Base-by-base conservation (phyloP, 1,284 basidiomycete species). In the Boletellus dicymbophilus region DNA sequence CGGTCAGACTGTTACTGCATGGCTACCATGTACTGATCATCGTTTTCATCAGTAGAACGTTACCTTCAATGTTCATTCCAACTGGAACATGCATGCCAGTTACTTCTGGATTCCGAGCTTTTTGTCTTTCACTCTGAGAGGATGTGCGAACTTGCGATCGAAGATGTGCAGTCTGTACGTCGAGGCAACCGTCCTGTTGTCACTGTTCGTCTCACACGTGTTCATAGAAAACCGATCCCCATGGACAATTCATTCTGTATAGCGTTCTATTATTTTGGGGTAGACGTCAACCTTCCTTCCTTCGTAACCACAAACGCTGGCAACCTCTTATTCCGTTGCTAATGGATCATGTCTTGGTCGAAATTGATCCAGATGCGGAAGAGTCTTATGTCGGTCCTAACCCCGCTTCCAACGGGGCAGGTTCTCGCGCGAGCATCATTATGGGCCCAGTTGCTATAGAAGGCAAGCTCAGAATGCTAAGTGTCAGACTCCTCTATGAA, bases 121-220 rank as follows among this genome's bases (percentile, higher is more conserved):
- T 95, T 96, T 59, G 69, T 79, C 6, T 94, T 89, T 62, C 91
- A 96, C 65, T 92, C 90, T 3, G 92, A 93, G 62, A 76, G 94
- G 30, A 95, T 95, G 90, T 84, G 87, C 48, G 88, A 90, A 57
- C 78, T 85, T 31, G 73, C 93, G 39, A 76, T 88, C 38, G 77
- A 83, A 26, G 86, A 93, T 54, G 82, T 83, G 8, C 79, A 82
- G 62, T 75, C 79, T 65, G 88, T 90, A 61, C 59, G 87, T 67
- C 10, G 18, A 43, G n/a, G 31, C 23, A 3, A 31, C 31, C 7
- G 4, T 18, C 16, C 21, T 28, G 20, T 22, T 5, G 13, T 8
- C 10, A 15, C 21, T 22, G 7, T 45, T 28, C 28, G 23, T 20
- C 46, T 65, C 0, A 45, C 40, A 43, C 36, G 27, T 30, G 23